These are phyloP conservation scores for Claviceps fusiformis DNA, from an alignment of 2,329 filamentous ascomycete species.

Conservation along the genomic window DNA sequence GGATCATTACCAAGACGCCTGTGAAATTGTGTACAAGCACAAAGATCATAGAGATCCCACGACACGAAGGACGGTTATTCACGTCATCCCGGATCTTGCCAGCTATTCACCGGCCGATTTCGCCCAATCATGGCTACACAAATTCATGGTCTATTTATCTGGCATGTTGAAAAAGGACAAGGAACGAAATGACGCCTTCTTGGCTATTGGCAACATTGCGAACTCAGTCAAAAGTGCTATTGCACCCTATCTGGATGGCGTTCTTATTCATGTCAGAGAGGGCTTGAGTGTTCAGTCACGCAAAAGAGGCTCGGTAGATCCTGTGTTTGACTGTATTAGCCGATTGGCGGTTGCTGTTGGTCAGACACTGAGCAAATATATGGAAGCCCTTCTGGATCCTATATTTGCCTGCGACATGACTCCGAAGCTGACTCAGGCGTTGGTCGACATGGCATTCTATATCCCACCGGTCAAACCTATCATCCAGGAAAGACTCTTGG, in stretches of 20 bases:
- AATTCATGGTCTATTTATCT: constrained; percentile 94
- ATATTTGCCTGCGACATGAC: constrained; percentile 96
- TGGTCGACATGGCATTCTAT: constrained; percentile 98
- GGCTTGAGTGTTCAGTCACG: constrained; percentile 70
- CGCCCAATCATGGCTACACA: constrained; percentile 72
- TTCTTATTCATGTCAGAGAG: constrained; percentile 85
- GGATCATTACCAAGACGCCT: constrained; percentile 79
- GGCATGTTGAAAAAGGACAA: constrained; percentile 90
- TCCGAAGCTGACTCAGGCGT: constrained; percentile 81
- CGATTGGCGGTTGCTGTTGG: constrained; percentile 90
- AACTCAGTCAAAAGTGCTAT: constrained; percentile 94
- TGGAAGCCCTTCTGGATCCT: constrained; percentile 86
- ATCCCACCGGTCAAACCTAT: constrained; percentile 86
- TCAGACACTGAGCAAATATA: constrained; percentile 94
- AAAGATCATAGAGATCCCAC: constrained; percentile 85
- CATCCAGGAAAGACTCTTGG: constrained; percentile 85
- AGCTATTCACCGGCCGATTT: constrained; percentile 89
- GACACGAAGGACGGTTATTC: constrained; percentile 78
- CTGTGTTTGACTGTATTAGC: constrained; percentile 95
- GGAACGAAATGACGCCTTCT: constrained; percentile 84
- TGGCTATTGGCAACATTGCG: constrained; percentile 91
- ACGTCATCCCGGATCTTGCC: constrained; percentile 83
- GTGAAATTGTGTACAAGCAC: constrained; percentile 82
- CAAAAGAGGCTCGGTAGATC: constrained; percentile 51
- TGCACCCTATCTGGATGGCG: constrained; percentile 85